phyloP scores from a whole-genome alignment of 2,329 filamentous ascomycete species.

The Aspergillus phoenicis region DNA sequence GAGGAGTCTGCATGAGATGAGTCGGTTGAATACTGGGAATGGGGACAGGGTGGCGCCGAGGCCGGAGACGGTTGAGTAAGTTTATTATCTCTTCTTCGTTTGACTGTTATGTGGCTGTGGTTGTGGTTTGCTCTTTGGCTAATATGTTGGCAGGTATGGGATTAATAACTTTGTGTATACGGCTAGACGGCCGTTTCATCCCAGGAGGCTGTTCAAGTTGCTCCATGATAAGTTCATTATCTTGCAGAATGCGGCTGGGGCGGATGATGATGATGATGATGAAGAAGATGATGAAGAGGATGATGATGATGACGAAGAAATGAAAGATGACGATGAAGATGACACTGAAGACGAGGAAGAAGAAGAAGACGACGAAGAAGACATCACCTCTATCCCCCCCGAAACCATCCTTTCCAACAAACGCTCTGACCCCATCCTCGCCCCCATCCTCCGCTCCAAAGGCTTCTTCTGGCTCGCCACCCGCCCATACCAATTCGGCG shows the following conservation, averaged over 20 bases:
- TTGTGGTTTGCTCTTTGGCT: neutral
- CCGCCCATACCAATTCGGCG: slow-evolving; percentile 45
- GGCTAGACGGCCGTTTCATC: slow-evolving; percentile 56
- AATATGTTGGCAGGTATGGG: slow-evolving; percentile 55
- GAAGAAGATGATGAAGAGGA: slow-evolving; percentile 21
- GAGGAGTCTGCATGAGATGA: slow-evolving; percentile 69
- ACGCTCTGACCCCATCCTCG: slow-evolving; percentile 39
- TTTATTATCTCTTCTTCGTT: neutral
- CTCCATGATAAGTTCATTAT: slow-evolving; percentile 51
- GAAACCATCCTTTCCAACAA: slow-evolving; percentile 43
- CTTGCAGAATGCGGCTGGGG: slow-evolving; percentile 36
- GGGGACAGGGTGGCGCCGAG: slow-evolving; percentile 63
- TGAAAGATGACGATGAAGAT: slow-evolving; percentile 30
- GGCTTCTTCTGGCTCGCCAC: slow-evolving; percentile 51
- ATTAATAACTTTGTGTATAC: slow-evolving; percentile 72
- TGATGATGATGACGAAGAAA: slow-evolving; percentile 27
- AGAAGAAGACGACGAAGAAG: slow-evolving; percentile 30
- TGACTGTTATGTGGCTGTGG: neutral
- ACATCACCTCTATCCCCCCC: slow-evolving; percentile 31
- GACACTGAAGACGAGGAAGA: slow-evolving; percentile 30
- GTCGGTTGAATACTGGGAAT: slow-evolving; percentile 58
- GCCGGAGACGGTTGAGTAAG: slow-evolving; percentile 69
- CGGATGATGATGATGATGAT: neutral
- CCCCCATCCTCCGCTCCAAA: slow-evolving; percentile 46
- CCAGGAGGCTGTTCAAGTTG: slow-evolving; percentile 43